A percentile compares a stretch with the other conserved stretches of the same genome.
These are phyloP conservation scores for Apiospora aurea DNA, from an alignment of 2,329 filamentous ascomycete species.

Conservation along the genomic window DNA sequence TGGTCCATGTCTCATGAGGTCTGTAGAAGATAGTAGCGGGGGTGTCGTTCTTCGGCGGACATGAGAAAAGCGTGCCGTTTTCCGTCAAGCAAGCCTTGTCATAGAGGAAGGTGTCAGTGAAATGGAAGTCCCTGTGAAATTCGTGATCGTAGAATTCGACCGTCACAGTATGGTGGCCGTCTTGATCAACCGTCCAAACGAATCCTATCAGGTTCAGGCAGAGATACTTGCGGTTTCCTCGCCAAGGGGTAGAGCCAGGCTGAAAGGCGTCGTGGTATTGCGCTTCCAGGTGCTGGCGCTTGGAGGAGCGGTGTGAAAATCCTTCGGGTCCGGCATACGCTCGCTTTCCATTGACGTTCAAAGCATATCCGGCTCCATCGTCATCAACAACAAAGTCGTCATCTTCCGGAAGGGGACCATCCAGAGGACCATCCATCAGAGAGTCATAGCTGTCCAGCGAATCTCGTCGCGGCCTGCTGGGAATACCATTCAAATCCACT, in stretches of 20 bases:
- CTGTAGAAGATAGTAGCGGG: constrained; percentile 92
- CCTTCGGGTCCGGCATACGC: constrained; percentile 60
- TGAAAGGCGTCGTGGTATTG: constrained; percentile 87
- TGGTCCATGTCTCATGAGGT: constrained; percentile 96
- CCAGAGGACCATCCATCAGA: constrained; percentile 67
- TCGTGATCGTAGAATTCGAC: constrained; percentile 98
- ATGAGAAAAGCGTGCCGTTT: constrained; percentile 85
- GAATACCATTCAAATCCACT: constrained; percentile 58
- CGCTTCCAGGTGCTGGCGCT: constrained; percentile 63
- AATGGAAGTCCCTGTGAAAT: constrained; percentile 92
- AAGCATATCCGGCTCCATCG: constrained; percentile 87
- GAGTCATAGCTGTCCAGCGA: constrained; percentile 82
- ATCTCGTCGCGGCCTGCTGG: constrained; percentile 63
- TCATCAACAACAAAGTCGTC: constrained; percentile 95
- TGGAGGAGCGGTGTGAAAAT: constrained; percentile 51
- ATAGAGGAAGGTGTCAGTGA: constrained; percentile 94
- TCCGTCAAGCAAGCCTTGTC: constrained; percentile 94
- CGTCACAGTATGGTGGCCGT: constrained; percentile 90
- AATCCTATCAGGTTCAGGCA: constrained; percentile 93
- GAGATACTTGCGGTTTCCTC: constrained; percentile 90
- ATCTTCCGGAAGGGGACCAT: constrained; percentile 61
- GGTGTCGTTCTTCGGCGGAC: constrained; percentile 69
- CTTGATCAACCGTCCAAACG: constrained; percentile 96
- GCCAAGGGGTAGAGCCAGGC: constrained; percentile 93
- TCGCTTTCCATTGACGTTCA: constrained; percentile 60